phyloP scores from a whole-genome alignment of 139 green algal genomes.

The Closterium sp. region DNA sequence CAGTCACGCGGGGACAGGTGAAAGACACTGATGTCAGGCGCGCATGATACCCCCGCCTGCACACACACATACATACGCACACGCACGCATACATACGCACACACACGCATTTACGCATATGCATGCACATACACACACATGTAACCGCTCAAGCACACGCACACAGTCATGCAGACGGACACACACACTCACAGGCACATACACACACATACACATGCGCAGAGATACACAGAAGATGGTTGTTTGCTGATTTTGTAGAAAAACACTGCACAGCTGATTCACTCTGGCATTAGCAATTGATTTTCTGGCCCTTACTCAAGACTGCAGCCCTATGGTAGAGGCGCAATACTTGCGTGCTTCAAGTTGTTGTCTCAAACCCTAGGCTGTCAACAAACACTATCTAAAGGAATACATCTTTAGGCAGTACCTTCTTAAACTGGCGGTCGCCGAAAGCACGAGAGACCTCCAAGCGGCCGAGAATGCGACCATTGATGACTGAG shows the following conservation, averaged over 20 bases:
- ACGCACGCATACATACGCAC: too few species aligned
- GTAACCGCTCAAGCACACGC: background rate
- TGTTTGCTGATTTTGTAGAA: too few species aligned
- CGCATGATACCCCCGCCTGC: conserved; percentile 26
- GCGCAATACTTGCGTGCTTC: too few species aligned
- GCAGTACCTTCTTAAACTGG: conserved; percentile 60
- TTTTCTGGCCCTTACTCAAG: too few species aligned
- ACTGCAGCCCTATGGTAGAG: too few species aligned
- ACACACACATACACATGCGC: background rate
- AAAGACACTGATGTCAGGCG: conserved; percentile 34
- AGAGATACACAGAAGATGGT: background rate
- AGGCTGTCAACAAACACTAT: too few species aligned
- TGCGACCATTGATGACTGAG: conserved; percentile 57
- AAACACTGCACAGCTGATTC: too few species aligned
- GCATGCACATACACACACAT: background rate
- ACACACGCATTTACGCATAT: background rate
- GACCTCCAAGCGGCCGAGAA: conserved; percentile 67
- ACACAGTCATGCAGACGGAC: background rate
- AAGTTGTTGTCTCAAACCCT: too few species aligned
- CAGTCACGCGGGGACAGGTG: conserved; percentile 16
- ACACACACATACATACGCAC: background rate
- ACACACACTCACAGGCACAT: background rate
- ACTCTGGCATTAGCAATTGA: too few species aligned
- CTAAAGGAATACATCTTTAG: too few species aligned
- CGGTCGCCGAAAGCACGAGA: conserved; percentile 65